These are phyloP conservation scores for Peniophora sp. DNA, from an alignment of 1,284 basidiomycete species.

Conservation along the genomic window DNA sequence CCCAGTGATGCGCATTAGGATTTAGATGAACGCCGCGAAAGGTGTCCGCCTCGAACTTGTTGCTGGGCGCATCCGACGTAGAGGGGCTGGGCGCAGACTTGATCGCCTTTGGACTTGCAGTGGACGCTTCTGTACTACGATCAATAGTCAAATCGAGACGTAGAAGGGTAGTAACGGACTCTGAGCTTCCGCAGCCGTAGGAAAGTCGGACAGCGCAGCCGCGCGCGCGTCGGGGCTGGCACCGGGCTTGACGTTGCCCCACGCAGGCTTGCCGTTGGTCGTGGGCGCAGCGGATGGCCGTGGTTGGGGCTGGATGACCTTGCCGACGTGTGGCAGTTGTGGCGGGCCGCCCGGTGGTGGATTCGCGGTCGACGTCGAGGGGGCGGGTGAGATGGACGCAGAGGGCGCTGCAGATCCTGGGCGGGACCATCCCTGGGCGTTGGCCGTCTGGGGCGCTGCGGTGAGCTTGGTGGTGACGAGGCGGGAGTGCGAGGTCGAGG, in stretches of 20 bases:
- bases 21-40: conserved; percentile 89
- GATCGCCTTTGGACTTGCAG: too few species aligned
- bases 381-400: conserved; percentile 31
- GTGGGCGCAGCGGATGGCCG: conserved; percentile 29
- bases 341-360: conserved; percentile 25
- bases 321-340: conserved; percentile 48
- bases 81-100: too few species aligned
- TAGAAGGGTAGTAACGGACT: conserved; percentile 33
- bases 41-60: conserved; percentile 70
- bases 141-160: neutral
- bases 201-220: conserved; percentile 60
- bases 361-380: conserved; percentile 22
- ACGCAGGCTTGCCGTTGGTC: conserved; percentile 42
- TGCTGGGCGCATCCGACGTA: conserved; percentile 28
- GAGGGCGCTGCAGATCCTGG: conserved; percentile 65
- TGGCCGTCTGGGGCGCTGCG: conserved; percentile 43
- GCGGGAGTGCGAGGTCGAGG: conserved; percentile 73
- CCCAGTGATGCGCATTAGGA: conserved; percentile 93
- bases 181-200: conserved; percentile 87
- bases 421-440: conserved; percentile 69
- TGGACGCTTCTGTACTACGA: too few species aligned
- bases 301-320: conserved; percentile 65
- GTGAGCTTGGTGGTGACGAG: conserved; percentile 83
- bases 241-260: conserved; percentile 48
- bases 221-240: conserved; percentile 27